phyloP scores from a whole-genome alignment of 2,329 filamentous ascomycete species.

The Hymenoscyphus infarciens region DNA sequence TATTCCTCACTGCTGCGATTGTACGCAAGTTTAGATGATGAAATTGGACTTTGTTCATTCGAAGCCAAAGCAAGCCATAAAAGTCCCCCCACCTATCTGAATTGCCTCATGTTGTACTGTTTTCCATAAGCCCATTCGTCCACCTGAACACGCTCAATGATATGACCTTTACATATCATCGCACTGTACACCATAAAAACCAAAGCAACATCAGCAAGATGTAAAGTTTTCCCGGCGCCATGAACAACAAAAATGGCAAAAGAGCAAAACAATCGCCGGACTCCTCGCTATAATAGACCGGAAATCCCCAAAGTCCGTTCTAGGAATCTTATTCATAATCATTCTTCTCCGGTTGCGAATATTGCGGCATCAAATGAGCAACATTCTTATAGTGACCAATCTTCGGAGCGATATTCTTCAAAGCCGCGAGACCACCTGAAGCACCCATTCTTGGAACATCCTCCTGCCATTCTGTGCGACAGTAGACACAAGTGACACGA shows the following conservation, averaged over 20 bases:
- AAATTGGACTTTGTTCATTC: too few relatives aligned
- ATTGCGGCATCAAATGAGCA: slow-evolving; percentile 16
- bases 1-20: too few relatives aligned
- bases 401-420: slow-evolving; percentile 22
- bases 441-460: slow-evolving; percentile 29
- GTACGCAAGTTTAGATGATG: too few relatives aligned
- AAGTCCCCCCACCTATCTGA: too few relatives aligned
- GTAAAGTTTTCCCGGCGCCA: not conserved
- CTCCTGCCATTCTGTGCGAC: slow-evolving; percentile 53
- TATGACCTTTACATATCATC: not conserved
- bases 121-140: not conserved
- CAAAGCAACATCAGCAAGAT: not conserved
- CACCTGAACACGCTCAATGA: not conserved
- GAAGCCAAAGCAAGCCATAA: too few relatives aligned
- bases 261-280: not conserved
- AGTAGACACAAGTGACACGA: slow-evolving; percentile 56
- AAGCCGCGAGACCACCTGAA: slow-evolving; percentile 15
- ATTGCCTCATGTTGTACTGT: not conserved
- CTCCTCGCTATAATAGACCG: not conserved
- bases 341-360: slow-evolving; percentile 2
- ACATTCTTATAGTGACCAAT: slow-evolving; percentile 22
- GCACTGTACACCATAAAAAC: not conserved
- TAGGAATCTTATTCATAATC: not conserved
- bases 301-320: not conserved
- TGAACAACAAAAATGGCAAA: not conserved